phyloP scores from a whole-genome alignment of 2,329 filamentous ascomycete genomes.

The Teratosphaeria gauchensis region DNA sequence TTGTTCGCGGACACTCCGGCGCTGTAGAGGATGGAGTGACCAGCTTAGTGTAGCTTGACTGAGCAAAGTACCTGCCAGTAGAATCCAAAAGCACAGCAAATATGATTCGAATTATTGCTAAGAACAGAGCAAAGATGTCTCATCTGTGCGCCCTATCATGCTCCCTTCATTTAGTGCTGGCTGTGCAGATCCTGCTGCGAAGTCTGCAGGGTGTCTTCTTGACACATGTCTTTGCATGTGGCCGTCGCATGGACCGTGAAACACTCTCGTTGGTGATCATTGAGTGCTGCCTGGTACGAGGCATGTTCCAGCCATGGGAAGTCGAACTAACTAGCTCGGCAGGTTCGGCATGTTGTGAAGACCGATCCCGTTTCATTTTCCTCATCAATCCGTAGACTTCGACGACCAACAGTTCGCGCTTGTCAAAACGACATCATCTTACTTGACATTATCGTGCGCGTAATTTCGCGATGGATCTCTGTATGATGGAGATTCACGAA shows the following conservation, averaged over 20 bases:
- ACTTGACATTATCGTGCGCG: neutral
- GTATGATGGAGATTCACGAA: too few relatives aligned
- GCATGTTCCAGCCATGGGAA: neutral
- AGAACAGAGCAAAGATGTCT: too few relatives aligned
- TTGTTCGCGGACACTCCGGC: slow-evolving; percentile 33
- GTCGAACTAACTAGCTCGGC: neutral
- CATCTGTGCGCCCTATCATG: too few relatives aligned
- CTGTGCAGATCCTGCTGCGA: too few relatives aligned
- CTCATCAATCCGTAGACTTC: neutral
- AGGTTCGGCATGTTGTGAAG: neutral
- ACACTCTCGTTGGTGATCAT: too few relatives aligned
- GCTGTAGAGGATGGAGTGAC: slow-evolving; percentile 3
- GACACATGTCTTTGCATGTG: too few relatives aligned
- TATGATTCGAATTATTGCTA: too few relatives aligned
- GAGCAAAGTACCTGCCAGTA: neutral
- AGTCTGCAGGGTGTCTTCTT: too few relatives aligned
- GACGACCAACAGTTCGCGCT: neutral
- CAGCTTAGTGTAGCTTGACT: too few relatives aligned
- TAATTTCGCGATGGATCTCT: neutral
- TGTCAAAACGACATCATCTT: neutral
- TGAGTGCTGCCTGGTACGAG: neutral
- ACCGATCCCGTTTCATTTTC: neutral
- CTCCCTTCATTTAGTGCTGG: too few relatives aligned
- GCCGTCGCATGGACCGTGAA: too few relatives aligned
- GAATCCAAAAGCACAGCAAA: neutral